Conservation (phyloP, 768 basidiomycete genomes). For the Kwoniella sp. region DNA sequence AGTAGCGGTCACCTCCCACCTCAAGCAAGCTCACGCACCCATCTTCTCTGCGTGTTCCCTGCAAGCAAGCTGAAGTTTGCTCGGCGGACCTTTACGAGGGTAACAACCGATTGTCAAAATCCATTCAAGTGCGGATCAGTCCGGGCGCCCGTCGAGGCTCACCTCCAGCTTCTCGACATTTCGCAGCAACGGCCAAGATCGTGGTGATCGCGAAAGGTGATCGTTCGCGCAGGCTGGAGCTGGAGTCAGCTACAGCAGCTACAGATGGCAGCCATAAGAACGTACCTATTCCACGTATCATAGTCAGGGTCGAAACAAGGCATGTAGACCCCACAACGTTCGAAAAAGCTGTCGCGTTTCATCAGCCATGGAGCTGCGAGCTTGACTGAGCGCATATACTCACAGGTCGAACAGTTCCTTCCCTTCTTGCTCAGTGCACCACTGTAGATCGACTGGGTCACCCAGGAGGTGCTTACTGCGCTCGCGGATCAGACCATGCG, state of each 20-base stretch:
- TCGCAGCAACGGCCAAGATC: constrained; percentile 33
- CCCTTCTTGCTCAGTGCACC: constrained; percentile 33
- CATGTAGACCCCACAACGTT: constrained; percentile 38
- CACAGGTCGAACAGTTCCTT: constrained; percentile 43
- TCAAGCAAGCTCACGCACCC: constrained; percentile 24
- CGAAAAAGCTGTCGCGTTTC: constrained; percentile 39
- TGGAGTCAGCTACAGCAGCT: background rate
- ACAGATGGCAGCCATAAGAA: no score
- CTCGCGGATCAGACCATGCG: constrained; percentile 18
- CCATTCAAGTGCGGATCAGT: background rate
- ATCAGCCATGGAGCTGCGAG: background rate
- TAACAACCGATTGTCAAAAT: no score
- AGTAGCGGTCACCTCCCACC: background rate
- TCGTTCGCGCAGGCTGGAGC: constrained; percentile 36
- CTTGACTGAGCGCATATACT: constrained; percentile 1
- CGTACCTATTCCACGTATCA: constrained; percentile 46
- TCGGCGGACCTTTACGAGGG: constrained; percentile 26
- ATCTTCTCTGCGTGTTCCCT: constrained; percentile 48
- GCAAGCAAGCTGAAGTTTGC: constrained; percentile 34
- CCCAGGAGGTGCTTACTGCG: constrained; percentile 28
- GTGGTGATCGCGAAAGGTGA: constrained; percentile 46
- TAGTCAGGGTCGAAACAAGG: constrained; percentile 46
- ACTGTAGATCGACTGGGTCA: constrained; percentile 41
- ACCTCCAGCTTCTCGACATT: constrained; percentile 41
- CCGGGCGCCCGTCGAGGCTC: constrained; percentile 11